A percentile compares a stretch with the other conserved stretches of the same genome.
Evolutionary conservation across 2,329 filamentous ascomycete species (phyloP).

Genomic region (Aspergillus brunneoviolaceus): DNA sequence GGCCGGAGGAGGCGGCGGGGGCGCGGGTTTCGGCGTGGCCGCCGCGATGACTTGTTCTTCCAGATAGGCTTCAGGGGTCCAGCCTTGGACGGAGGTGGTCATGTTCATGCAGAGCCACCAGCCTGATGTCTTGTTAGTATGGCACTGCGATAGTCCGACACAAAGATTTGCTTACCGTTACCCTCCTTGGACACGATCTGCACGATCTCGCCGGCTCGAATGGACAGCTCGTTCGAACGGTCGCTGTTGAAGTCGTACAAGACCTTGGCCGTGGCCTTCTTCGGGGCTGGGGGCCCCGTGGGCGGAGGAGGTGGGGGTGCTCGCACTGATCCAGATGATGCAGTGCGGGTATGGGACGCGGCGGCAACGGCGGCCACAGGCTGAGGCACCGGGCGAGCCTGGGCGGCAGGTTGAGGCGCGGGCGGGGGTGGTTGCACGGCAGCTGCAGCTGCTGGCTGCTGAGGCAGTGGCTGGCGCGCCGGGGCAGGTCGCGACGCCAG

Average conservation of each 20-base stretch:
- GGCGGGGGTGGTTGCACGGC: constrained; percentile 24
- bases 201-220: constrained; percentile 76
- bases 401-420: constrained; percentile 36
- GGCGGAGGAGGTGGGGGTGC: constrained; percentile 68
- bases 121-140: constrained; percentile 52
- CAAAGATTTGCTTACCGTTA: constrained; percentile 68
- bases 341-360: constrained; percentile 49
- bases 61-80: constrained; percentile 92
- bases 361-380: constrained; percentile 36
- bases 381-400: constrained; percentile 51
- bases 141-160: background rate
- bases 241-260: constrained; percentile 89
- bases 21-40: constrained; percentile 57
- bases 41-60: constrained; percentile 64
- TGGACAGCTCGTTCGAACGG: constrained; percentile 78
- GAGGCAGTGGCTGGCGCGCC: constrained; percentile 38
- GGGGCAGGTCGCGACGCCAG: constrained; percentile 49
- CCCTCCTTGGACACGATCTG: constrained; percentile 91
- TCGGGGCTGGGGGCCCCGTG: constrained; percentile 57
- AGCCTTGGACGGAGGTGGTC: constrained; percentile 71
- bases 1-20: constrained; percentile 50
- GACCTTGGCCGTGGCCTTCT: constrained; percentile 81
- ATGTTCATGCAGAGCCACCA: constrained; percentile 91
- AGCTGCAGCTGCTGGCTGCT: constrained; percentile 30
- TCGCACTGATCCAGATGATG: constrained; percentile 59